Conservation (phyloP, 208 protist species). For the Wallacemonas sp. region DNA sequence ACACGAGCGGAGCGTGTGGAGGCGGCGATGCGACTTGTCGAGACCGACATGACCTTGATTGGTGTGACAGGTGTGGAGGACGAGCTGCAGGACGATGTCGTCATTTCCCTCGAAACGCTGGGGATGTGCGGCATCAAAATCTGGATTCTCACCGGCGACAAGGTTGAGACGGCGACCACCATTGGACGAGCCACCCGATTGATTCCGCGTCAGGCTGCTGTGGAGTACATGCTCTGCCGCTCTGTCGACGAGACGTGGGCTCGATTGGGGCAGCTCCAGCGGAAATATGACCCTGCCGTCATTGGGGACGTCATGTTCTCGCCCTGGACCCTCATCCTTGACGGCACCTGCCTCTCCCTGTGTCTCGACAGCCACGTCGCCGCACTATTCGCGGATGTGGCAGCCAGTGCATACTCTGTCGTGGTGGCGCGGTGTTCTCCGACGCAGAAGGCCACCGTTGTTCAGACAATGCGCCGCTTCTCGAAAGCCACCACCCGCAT, state of each 20-base stretch:
- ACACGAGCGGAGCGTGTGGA: slow-evolving; percentile 63
- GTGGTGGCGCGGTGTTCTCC: slow-evolving; percentile 97
- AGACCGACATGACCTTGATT: slow-evolving; percentile 90
- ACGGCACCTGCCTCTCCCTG: slow-evolving; percentile 66
- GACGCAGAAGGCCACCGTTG: slow-evolving; percentile 98
- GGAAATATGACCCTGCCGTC: slow-evolving; percentile 18
- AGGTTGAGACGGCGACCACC: slow-evolving; percentile 95
- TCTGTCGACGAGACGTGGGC: slow-evolving; percentile 32
- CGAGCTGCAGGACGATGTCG: slow-evolving; percentile 95
- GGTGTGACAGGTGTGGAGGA: slow-evolving; percentile 98
- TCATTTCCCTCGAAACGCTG: slow-evolving; percentile 94
- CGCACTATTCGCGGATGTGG: slow-evolving; percentile 52
- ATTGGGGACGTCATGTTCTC: slow-evolving; percentile 17
- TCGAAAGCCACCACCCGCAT: slow-evolving; percentile 52
- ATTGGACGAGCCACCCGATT: slow-evolving; percentile 94
- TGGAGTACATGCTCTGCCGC: slow-evolving; percentile 54
- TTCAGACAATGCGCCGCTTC: slow-evolving; percentile 80
- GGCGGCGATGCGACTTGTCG: slow-evolving; percentile 73
- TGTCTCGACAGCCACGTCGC: slow-evolving; percentile 47
- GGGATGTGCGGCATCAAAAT: slow-evolving; percentile 97
- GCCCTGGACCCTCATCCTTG: slow-evolving; percentile 79
- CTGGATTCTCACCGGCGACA: slow-evolving; percentile 99
- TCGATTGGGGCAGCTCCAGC: slow-evolving; percentile 42
- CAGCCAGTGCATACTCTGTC: slow-evolving; percentile 83
- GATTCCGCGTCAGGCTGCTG: slow-evolving; percentile 68